Base-by-base conservation (phyloP, 1,284 basidiomycete species). In the Melampsora larici-populina region DNA sequence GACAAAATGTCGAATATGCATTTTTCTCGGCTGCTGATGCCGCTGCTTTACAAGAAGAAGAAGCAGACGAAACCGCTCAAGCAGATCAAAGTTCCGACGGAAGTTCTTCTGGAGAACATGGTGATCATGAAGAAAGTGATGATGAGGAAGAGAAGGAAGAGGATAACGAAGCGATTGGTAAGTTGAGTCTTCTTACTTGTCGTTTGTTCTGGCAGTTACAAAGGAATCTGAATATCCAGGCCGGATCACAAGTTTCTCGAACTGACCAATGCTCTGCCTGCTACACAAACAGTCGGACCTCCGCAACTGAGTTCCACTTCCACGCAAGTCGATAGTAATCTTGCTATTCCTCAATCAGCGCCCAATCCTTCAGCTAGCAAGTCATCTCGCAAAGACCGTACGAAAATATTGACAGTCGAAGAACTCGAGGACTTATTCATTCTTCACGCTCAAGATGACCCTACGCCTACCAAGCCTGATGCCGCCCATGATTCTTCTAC, bases 1-100 rank as follows among this genome's bases (percentile, higher is more conserved):
- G 87, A 24, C 87, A 93, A 81, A 88, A 88, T 8, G 88, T 98
- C 67, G 87, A 87, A 79, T 98, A 93, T 82, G 94, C 93, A 0
- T 99, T 99, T 85, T 99, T 97, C 87, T 99, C 96, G 40, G 97
- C 97, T 6, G 89, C 91, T 15, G 91, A 94, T 85, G 94, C 94
- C 17, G 88, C 90, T 11, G 94, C 93, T 8, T 83, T 93, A 29
- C 94, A 96, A 58, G 82, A 82, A 80, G 88, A 92, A 79, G 84
- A 85, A 83, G 90, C 89, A 17, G 86, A 88, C 33, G 40, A 43
- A 43, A 43, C 6, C 40, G 6, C 11, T 43, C 40, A 85, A 87
- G 73, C 64, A 11, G 46, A 55, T 26, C 49, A 75, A 68, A 65
- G 60, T 49, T 31, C 29, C 78, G 89, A 90, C 78, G 88, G 89